Evolutionary conservation across 169 alveolate genomes (phyloP), one percentile per base, ranked within the genome.

Genomic region (Cyclospora cayetanensis): DNA sequence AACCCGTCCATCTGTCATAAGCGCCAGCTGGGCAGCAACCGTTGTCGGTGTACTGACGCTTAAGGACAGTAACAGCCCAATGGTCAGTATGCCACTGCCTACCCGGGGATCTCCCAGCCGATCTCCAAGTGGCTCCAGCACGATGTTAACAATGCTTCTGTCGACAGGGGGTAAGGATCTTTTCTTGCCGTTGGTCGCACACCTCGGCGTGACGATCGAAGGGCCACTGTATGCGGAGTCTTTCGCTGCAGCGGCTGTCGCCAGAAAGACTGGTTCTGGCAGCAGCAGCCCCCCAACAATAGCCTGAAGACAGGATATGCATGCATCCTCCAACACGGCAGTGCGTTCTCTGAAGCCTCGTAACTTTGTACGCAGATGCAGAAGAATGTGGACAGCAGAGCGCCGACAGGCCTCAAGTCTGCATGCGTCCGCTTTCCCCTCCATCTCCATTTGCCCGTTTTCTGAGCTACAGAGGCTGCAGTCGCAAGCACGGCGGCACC

Each of bases 61-160:
- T 27, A 52, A 34, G 25, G 89, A 46, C 55, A 80, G 74, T 0
- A 80, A 53, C 3, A 80, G 89, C 7, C 89, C 74, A 80, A 80
- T 53, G 70, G 70, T 31, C 89, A 50, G 34, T 1, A 80, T 41
- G 2, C 35, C 15, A 52, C 37, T 52, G 74, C 89, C 89, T 25
- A 80, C 76, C 20, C 89, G 89, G n/a, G 89, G 89, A 50, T 80
- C 89, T 31, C 89, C 89, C 74, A 80, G 37, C 41, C 89, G 74
- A 63, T 80, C 89, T 0, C 89, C 89, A 15, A 80, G 89, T 35
- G 89, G 89, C 70, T 80, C 89, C 68, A 80, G 20, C 27, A 80
- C 89, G 39, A 80, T 34, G 52, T 53, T 53, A 12, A 80, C 74
- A 27, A 80, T 20, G 50, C 68, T 41, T 35, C 35, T 83, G 52